Evolutionary conservation across 257 asterid species (phyloP).

Genomic region (Handroanthus guayacan): DNA sequence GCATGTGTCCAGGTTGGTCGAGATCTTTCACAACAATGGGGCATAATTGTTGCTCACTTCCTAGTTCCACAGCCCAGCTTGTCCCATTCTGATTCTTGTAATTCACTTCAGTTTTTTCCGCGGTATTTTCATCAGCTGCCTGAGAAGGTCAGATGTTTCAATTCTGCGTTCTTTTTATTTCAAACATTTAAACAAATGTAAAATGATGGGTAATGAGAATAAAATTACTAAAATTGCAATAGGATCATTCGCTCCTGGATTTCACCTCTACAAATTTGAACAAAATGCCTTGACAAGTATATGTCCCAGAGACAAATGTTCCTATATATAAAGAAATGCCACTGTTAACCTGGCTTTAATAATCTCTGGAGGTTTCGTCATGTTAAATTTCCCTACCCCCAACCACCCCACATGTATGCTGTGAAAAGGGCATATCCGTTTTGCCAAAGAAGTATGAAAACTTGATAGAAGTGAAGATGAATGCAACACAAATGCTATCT

Average conservation of each 20-base stretch:
- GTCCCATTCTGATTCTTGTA: constrained; percentile 57
- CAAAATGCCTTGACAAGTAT: too few species aligned
- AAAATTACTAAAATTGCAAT: too few species aligned
- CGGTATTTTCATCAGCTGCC: constrained; percentile 49
- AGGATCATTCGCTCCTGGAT: too few species aligned
- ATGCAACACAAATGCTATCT: too few species aligned
- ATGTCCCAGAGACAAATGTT: neutral
- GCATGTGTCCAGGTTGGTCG: constrained; percentile 82
- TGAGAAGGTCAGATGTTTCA: constrained; percentile 34
- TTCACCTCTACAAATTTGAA: too few species aligned
- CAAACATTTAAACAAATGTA: neutral
- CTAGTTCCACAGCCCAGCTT: constrained; percentile 92
- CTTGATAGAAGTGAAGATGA: neutral
- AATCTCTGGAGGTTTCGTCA: neutral
- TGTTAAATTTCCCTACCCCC: neutral
- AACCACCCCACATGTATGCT: too few species aligned
- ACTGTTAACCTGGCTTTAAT: neutral
- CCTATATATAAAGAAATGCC: neutral
- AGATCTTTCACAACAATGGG: constrained; percentile 91
- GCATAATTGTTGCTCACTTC: constrained; percentile 59
- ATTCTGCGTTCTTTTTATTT: constrained; percentile 8
- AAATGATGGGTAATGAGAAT: neutral
- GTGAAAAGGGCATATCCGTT: neutral
- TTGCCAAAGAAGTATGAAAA: neutral
- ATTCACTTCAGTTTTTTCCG: constrained; percentile 46